Evolutionary conservation across 208 protist genomes (phyloP), one percentile per base, ranked within the genome.

Genomic region (Crithidia acanthocephali): DNA sequence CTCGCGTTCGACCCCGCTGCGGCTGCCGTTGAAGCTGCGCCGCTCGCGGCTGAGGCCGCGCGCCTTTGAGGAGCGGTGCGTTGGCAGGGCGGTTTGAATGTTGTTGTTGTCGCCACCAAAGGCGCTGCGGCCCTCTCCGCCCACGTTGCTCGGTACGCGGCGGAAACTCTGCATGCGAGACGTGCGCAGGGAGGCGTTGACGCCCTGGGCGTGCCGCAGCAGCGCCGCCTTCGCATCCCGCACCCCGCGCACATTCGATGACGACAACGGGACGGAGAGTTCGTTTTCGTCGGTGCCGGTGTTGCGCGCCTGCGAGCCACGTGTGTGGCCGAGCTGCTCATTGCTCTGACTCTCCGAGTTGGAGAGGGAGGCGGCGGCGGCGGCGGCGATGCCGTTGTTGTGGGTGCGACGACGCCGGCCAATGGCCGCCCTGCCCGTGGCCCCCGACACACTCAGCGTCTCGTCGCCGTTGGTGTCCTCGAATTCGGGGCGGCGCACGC

Each of bases 221-320:
- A 80, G 68, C 28, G 35, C 75, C 22, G 64, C 68, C 63, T 74
- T 74, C 40, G 75, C 75, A 47, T 80, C 75, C 8, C 68, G 59
- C 48, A 80, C n/a, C 33, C 68, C 57, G 28, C 59, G 50, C 27
- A 37, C 27, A 28, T 47, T 74, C 44, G 48, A 45, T 5, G 60
- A 59, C 9, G 51, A 25, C 8, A 37, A 51, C 13, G 27, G 30
- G 5, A 42, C 47, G 33, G 44, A 37, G n/a, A 52, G 23, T 0
- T 42, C 30, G 32, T 66, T 65, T 23, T 65, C 68, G 15, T 48
- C 30, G 1, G 23, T 63, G 18, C 59, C 51, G 6, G 25, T 32
- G 20, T 25, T 13, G 27, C 67, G 71, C 32, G 25, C 48, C 47
- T 57, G 72, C 18, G 47, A 40, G 25, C 45, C n/a, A n/a, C 62